These are phyloP conservation scores for Abelmoschus esculentus DNA, from an alignment of 345 rosid genomes.

Conservation along the genomic window DNA sequence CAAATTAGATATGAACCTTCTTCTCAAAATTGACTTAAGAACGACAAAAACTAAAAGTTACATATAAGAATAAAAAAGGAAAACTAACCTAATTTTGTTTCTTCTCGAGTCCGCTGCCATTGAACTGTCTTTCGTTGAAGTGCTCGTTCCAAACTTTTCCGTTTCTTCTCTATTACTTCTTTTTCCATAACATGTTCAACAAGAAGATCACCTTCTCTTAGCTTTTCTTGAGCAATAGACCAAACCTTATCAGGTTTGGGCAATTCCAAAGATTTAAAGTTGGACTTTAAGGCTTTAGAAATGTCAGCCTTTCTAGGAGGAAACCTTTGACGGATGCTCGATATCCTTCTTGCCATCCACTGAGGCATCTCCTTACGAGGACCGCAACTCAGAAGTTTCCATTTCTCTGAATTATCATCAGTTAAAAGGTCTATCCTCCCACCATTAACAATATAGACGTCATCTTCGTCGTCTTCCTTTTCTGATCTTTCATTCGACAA, in stretches of 20 bases:
- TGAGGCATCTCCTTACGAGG: slow-evolving; percentile 42
- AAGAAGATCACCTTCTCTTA: slow-evolving; percentile 34
- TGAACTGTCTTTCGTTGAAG: slow-evolving; percentile 28
- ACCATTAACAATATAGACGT: slow-evolving; percentile 29
- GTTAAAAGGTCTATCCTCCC: slow-evolving; percentile 43
- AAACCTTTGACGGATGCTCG: slow-evolving; percentile 30
- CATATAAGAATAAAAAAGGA: background rate
- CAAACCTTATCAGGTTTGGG: slow-evolving; percentile 38
- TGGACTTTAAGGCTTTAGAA: slow-evolving; percentile 23
- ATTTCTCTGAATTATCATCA: slow-evolving; percentile 35
- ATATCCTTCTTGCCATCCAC: slow-evolving; percentile 43
- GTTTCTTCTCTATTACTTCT: slow-evolving; percentile 36
- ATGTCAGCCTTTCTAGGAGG: slow-evolving; percentile 34
- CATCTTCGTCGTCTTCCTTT: slow-evolving; percentile 23
- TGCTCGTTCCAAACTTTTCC: slow-evolving; percentile 31
- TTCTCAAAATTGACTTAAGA: background rate
- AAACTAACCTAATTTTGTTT: slow-evolving; percentile 29
- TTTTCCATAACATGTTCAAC: slow-evolving; percentile 40
- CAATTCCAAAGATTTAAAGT: slow-evolving; percentile 20
- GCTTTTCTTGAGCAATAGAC: slow-evolving; percentile 41
- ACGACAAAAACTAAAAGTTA: background rate
- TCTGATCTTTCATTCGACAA: slow-evolving; percentile 13
- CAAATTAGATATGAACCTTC: background rate
- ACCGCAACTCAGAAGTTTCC: slow-evolving; percentile 44
- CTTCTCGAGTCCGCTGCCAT: slow-evolving; percentile 28